Percentiles rank a stretch among this genome's conserved stretches.
These are phyloP conservation scores for Claviceps africana DNA, from an alignment of 2,329 filamentous ascomycete genomes.

Conservation along the genomic window DNA sequence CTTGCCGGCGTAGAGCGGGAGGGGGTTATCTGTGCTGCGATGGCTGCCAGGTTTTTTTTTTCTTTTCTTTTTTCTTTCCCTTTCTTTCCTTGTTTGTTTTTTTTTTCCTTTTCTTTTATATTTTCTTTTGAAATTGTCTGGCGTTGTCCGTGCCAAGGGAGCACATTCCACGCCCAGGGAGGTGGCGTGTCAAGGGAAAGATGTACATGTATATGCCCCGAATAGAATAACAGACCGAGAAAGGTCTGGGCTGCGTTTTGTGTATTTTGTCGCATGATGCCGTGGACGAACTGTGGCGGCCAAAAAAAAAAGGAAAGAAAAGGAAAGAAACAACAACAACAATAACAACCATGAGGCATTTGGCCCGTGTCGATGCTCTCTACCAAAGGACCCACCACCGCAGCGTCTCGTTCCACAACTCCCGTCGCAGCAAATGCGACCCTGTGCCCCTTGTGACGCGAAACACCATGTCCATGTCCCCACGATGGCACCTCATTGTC, in stretches of 20 bases:
- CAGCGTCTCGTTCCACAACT: too few relatives aligned
- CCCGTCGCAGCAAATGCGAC: too few relatives aligned
- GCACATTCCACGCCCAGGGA: not conserved
- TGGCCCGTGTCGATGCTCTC: too few relatives aligned
- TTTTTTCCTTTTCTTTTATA: not conserved
- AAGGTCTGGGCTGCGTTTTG: constrained; percentile 1
- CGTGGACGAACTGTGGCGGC: too few relatives aligned
- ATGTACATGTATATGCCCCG: constrained; percentile 15
- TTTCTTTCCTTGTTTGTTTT: not conserved
- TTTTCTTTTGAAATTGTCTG: too few relatives aligned
- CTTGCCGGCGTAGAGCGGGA: constrained; percentile 20
- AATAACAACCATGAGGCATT: too few relatives aligned
- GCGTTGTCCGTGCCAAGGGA: not conserved
- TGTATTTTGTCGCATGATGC: not conserved
- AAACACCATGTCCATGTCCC: not conserved
- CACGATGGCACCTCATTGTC: constrained; percentile 33
- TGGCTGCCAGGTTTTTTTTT: too few relatives aligned
- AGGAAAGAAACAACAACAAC: not conserved
- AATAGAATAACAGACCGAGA: constrained; percentile 7
- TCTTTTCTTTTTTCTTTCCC: too few relatives aligned
- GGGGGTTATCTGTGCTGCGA: too few relatives aligned
- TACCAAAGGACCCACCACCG: not conserved
- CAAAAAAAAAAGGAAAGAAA: not conserved
- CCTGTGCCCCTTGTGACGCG: too few relatives aligned
- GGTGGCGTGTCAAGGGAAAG: not conserved